phyloP scores from a whole-genome alignment of 73 alveolate genomes.

The Breviolum minutum region DNA sequence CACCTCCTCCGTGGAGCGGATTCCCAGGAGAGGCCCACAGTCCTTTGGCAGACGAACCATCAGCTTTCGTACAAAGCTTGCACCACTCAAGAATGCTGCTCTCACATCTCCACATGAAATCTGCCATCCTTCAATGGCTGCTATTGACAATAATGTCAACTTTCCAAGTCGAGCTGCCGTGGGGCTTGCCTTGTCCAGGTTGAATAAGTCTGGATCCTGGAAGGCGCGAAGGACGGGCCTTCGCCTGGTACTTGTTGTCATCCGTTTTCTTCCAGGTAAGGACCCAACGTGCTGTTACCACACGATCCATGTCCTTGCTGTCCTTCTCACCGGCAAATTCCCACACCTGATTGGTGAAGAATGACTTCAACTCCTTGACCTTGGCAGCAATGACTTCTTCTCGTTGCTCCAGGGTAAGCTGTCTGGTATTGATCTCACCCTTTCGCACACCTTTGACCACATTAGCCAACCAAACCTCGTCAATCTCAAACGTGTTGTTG shows the following conservation, averaged over 20 bases:
- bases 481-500: background rate
- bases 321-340: background rate
- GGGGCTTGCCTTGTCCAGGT: background rate
- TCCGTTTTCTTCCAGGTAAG: background rate
- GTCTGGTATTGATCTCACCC: background rate
- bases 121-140: background rate
- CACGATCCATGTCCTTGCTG: background rate
- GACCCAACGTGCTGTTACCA: constrained; percentile 54
- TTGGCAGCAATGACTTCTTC: constrained; percentile 1
- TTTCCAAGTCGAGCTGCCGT: background rate
- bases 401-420: background rate
- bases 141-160: background rate
- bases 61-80: background rate
- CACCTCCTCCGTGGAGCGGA: background rate
- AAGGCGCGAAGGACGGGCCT: constrained; percentile 30
- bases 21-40: constrained; percentile 1
- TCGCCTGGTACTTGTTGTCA: background rate
- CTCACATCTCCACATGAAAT: constrained; percentile 11
- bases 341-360: constrained; percentile 30
- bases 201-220: constrained; percentile 37
- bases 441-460: background rate
- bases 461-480: background rate
- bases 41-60: constrained; percentile 12
- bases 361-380: background rate
- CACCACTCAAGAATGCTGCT: background rate